These are phyloP conservation scores for Proteromonas lacertae DNA, from an alignment of 352 stramenopile genomes.

Conservation along the genomic window DNA sequence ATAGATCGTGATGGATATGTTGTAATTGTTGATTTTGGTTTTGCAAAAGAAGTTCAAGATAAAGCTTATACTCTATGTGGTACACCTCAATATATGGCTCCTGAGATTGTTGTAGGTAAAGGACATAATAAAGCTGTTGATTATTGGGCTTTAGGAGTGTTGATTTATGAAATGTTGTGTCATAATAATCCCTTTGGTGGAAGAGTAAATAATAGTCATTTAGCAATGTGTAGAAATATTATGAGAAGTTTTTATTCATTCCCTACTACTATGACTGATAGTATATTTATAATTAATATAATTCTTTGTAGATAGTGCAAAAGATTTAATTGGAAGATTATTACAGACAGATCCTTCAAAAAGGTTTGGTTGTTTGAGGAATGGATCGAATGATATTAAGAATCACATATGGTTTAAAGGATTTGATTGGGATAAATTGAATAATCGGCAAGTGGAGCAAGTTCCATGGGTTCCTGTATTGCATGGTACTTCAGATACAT, in stretches of 20 bases:
- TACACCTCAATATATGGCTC: conserved; percentile 59
- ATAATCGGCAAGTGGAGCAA: neutral
- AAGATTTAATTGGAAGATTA: neutral
- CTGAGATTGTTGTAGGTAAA: conserved; percentile 33
- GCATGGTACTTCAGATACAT: neutral
- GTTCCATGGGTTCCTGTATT: neutral
- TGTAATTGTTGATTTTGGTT: conserved; percentile 39
- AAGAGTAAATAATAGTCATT: too few species aligned
- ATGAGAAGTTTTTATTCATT: too few species aligned
- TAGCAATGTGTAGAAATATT: too few species aligned
- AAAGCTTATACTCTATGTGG: conserved; percentile 77
- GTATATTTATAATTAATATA: conserved; percentile 23
- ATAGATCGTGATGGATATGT: conserved; percentile 44
- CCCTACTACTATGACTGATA: too few species aligned
- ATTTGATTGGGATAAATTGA: neutral
- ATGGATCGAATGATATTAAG: neutral
- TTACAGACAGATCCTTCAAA: neutral
- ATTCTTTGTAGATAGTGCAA: too few species aligned
- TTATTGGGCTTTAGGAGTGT: conserved; percentile 43
- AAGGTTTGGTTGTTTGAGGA: neutral
- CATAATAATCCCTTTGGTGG: conserved; percentile 29
- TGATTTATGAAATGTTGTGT: conserved; percentile 54
- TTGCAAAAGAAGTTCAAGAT: conserved; percentile 30
- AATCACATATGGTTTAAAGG: neutral
- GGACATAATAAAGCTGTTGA: conserved; percentile 42